Evolutionary conservation across 139 green algal species (phyloP).

Genomic region (Asterochloris erici): DNA sequence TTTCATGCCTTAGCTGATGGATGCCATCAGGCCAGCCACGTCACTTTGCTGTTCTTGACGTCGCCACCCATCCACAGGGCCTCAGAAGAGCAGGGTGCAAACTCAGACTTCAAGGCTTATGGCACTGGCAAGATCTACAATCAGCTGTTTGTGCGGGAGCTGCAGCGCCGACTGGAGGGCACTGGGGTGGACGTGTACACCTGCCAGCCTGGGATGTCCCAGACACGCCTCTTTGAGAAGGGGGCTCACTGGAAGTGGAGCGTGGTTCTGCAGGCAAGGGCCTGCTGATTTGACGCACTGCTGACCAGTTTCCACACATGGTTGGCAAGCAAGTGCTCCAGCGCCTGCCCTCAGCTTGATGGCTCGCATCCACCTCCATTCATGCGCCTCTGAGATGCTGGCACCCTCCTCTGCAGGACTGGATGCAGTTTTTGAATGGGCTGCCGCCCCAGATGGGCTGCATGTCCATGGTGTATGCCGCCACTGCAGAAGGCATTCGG

Average conservation of each 20-base stretch:
- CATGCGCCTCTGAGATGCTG: neutral
- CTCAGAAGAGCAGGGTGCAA: neutral
- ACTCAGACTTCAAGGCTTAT: constrained; percentile 17
- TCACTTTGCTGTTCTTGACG: no score
- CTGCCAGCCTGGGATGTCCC: constrained; percentile 19
- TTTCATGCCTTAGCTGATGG: no score
- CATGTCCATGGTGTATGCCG: neutral
- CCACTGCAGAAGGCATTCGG: neutral
- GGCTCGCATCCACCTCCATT: neutral
- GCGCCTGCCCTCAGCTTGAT: neutral
- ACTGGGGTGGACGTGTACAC: constrained; percentile 18
- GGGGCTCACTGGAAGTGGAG: constrained; percentile 6
- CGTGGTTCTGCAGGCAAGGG: neutral
- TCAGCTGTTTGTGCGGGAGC: constrained; percentile 11
- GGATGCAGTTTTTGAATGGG: constrained; percentile 12
- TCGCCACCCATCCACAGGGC: no score
- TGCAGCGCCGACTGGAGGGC: constrained; percentile 12
- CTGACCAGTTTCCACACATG: neutral
- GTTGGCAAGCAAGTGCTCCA: neutral
- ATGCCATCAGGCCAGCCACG: no score
- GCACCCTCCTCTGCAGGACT: neutral
- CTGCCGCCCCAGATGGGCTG: constrained; percentile 2
- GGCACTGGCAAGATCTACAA: constrained; percentile 16
- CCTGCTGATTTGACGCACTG: neutral
- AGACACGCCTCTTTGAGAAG: constrained; percentile 14